Evolutionary conservation across 1,284 basidiomycete species (phyloP), one percentile per base, ranked within the genome.

Genomic region (Naganishia cerealis): DNA sequence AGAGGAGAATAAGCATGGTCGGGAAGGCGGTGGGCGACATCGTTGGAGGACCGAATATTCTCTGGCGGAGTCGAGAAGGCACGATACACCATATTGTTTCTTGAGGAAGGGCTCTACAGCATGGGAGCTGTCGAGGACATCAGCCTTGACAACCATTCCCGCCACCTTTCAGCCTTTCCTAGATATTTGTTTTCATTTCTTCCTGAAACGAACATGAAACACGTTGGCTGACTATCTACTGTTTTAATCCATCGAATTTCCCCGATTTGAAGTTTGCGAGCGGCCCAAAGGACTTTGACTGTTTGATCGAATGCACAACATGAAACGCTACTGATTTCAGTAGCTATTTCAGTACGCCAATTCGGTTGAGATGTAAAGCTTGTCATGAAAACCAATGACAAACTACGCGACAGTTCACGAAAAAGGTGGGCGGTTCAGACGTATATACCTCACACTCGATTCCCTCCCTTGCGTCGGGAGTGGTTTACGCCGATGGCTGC

Each of bases 1-100:
- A 66, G 21, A 12, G 63, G 54, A 2, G 63, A 66, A 21, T 57
- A 66, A 3, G 63, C 63, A 33, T 66, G 43, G 43, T 66, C 46
- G 15, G 63, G 63, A n/a, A 38, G 33, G 5, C 46, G 53, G 9
- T 54, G 52, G 39, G 8, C 13, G 24, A 24, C 38, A 18, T 57
- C 63, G n/a, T 38, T 50, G 7, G 61, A 53, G 3, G 61, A 8
- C 24, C 36, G 33, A n/a, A 40, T 52, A 24, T 18, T 54, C 39
- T 63, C 61, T 12, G 61, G 38, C 15, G 61, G 61, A 40, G 61
- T 63, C 38, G 61, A 63, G 7, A 43, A 53, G 1, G 61, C 48
- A 40, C 42, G 50, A 13, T 63, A 42, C 1, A 38, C 38, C 61
- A 63, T 63, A 9, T 21, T 50, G n/a, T 1, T 46, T 18, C 29